A percentile compares a stretch with the other conserved stretches of the same genome.
Conservation (phyloP, 2,329 filamentous ascomycete genomes). For the Fusarium sp. region DNA sequence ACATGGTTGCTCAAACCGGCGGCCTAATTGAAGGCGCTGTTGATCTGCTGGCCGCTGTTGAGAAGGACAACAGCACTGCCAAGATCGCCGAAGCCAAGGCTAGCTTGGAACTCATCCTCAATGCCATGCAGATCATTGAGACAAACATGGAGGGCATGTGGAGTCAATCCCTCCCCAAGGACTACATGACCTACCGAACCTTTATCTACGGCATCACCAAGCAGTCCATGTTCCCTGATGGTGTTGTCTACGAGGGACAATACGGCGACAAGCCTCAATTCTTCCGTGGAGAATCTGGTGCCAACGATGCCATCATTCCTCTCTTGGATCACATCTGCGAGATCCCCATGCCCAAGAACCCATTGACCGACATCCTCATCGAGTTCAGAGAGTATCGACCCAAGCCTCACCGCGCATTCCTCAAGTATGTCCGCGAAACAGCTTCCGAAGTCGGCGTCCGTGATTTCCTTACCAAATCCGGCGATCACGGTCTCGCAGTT, state of each 20-base stretch:
- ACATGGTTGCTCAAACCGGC: conserved; percentile 91
- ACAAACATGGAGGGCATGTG: conserved; percentile 91
- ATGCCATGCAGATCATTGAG: conserved; percentile 73
- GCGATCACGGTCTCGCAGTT: conserved; percentile 57
- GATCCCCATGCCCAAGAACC: conserved; percentile 87
- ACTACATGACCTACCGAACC: conserved; percentile 91
- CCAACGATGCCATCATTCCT: conserved; percentile 94
- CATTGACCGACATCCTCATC: conserved; percentile 84
- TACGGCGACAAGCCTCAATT: conserved; percentile 74
- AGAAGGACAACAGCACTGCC: conserved; percentile 7
- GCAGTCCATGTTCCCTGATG: conserved; percentile 93
- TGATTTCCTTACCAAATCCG: conserved; percentile 55
- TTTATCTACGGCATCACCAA: conserved; percentile 97
- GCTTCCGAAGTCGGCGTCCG: conserved; percentile 63
- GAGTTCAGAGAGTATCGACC: conserved; percentile 93
- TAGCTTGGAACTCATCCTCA: conserved; percentile 69
- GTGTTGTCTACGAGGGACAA: conserved; percentile 88
- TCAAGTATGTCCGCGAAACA: conserved; percentile 72
- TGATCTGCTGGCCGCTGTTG: conserved; percentile 62
- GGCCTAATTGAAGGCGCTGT: conserved; percentile 79
- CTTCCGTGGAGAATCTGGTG: conserved; percentile 92
- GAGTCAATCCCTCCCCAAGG: conserved; percentile 82
- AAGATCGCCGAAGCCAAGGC: conserved; percentile 65
- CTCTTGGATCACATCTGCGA: conserved; percentile 88
- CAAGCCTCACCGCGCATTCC: conserved; percentile 86